Conservation (phyloP, 202 grass and related monocot species). For the Hordeum pubiflorum region DNA sequence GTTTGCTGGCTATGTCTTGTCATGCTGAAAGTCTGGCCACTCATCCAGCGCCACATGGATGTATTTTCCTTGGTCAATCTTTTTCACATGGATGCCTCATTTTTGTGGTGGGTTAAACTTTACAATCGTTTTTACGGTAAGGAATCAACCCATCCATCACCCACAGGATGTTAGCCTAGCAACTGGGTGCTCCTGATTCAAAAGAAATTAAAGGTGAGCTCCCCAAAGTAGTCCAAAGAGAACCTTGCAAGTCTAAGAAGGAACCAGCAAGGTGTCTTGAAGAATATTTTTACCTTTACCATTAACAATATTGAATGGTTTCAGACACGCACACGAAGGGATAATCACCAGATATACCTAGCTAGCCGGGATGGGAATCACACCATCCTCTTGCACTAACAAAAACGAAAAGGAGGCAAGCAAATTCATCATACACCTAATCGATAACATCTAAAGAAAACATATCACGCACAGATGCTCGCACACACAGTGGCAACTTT, state of each 20-base stretch:
- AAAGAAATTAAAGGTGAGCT: constrained; percentile 46
- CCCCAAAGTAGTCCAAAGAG: constrained; percentile 49
- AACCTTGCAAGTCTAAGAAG: constrained; percentile 51
- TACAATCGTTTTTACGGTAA: constrained; percentile 20
- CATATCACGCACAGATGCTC: constrained; percentile 24
- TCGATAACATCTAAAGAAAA: not conserved
- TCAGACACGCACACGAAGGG: constrained; percentile 25
- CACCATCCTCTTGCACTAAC: constrained; percentile 25
- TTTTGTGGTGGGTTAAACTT: constrained; percentile 20
- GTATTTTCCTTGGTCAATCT: constrained; percentile 4
- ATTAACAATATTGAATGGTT: constrained; percentile 17
- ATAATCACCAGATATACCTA: constrained; percentile 87
- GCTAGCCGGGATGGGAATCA: constrained; percentile 25
- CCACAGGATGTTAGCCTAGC: constrained; percentile 15
- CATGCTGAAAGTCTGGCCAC: not conserved
- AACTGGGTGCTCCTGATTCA: constrained; percentile 31
- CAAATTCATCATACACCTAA: not conserved
- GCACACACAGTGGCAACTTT: constrained; percentile 24
- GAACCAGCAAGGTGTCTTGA: constrained; percentile 50
- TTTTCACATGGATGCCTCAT: constrained; percentile 21
- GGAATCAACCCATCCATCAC: constrained; percentile 26
- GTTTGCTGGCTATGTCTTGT: constrained; percentile 20
- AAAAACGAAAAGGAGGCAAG: constrained; percentile 31
- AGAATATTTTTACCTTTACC: constrained; percentile 58
- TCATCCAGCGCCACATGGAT: not conserved